phyloP scores from a whole-genome alignment of 2,329 filamentous ascomycete genomes.

The Ilyonectria destructans region DNA sequence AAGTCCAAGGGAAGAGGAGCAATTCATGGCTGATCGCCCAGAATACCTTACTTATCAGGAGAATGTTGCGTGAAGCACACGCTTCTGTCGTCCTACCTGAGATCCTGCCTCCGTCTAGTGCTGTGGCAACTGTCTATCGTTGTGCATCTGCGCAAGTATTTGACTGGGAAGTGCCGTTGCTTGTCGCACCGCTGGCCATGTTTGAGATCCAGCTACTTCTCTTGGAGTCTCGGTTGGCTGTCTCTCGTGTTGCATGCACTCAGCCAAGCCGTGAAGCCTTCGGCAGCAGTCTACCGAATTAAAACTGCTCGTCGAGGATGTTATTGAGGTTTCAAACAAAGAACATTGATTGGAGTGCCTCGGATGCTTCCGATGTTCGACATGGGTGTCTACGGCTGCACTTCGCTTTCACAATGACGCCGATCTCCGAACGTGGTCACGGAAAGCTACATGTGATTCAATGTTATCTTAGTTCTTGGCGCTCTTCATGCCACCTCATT shows the following conservation, averaged over 20 bases:
- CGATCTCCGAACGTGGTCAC: neutral
- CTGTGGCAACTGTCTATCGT: slow-evolving; percentile 23
- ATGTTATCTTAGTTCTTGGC: neutral
- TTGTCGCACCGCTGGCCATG: slow-evolving; percentile 43
- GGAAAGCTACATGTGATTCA: neutral
- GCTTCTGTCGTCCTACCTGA: slow-evolving; percentile 38
- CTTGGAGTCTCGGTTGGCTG: slow-evolving; percentile 21
- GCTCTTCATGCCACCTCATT: neutral
- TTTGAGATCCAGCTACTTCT: slow-evolving; percentile 37
- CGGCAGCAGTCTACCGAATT: slow-evolving; percentile 6
- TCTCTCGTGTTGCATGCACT: slow-evolving; percentile 23
- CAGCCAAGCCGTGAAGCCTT: slow-evolving; percentile 13
- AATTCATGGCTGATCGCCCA: slow-evolving; percentile 1
- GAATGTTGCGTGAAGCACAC: slow-evolving; percentile 29
- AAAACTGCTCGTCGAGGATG: neutral
- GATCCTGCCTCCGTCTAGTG: slow-evolving; percentile 23
- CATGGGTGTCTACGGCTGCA: neutral
- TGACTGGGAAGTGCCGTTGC: slow-evolving; percentile 10
- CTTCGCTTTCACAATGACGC: neutral
- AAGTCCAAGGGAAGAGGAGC: neutral
- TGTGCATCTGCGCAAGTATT: slow-evolving; percentile 8
- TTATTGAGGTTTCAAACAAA: neutral
- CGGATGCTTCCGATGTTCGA: neutral
- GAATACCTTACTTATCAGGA: slow-evolving; percentile 19
- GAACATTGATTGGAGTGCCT: neutral